Evolutionary conservation across 257 asterid species (phyloP).

Genomic region (Scutellaria galericulata): DNA sequence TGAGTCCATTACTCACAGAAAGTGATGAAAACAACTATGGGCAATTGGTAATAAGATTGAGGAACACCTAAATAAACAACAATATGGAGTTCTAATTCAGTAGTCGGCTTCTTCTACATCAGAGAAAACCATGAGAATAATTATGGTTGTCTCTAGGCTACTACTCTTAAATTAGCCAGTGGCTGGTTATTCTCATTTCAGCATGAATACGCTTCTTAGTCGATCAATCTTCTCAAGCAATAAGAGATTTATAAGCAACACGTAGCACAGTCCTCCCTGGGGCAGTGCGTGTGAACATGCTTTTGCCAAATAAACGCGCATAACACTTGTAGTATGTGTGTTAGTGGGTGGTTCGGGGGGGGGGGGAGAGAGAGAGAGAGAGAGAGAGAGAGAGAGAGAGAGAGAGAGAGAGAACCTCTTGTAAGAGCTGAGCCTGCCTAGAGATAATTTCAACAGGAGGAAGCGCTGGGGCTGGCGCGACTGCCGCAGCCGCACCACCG

Average conservation of each 20-base stretch:
- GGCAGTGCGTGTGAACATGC: slow-evolving; percentile 2
- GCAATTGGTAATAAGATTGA: background rate
- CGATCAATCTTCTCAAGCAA: slow-evolving; percentile 22
- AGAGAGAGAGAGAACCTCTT: slow-evolving; percentile 58
- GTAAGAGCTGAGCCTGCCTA: slow-evolving; percentile 70
- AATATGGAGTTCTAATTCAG: slow-evolving; percentile 18
- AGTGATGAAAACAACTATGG: slow-evolving; percentile 24
- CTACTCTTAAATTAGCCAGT: slow-evolving; percentile 15
- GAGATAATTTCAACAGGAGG: slow-evolving; percentile 66
- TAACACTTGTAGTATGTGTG: background rate
- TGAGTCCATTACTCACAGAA: slow-evolving; percentile 9
- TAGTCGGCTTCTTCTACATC: slow-evolving; percentile 13
- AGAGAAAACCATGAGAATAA: background rate
- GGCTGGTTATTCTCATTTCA: background rate
- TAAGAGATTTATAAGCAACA: slow-evolving; percentile 12
- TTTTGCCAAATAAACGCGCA: background rate
- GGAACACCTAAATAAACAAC: slow-evolving; percentile 18
- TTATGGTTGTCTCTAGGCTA: background rate
- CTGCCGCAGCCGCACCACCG: slow-evolving; percentile 39
- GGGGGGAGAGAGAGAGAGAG: background rate
- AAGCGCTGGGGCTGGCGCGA: slow-evolving; percentile 29
- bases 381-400: slow-evolving; percentile 7
- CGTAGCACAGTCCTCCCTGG: background rate
- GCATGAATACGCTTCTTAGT: background rate
- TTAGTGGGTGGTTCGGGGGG: too few species aligned